These are phyloP conservation scores for Metschnikowia noctiluminum DNA, from an alignment of 805 yeast genomes.

Conservation along the genomic window DNA sequence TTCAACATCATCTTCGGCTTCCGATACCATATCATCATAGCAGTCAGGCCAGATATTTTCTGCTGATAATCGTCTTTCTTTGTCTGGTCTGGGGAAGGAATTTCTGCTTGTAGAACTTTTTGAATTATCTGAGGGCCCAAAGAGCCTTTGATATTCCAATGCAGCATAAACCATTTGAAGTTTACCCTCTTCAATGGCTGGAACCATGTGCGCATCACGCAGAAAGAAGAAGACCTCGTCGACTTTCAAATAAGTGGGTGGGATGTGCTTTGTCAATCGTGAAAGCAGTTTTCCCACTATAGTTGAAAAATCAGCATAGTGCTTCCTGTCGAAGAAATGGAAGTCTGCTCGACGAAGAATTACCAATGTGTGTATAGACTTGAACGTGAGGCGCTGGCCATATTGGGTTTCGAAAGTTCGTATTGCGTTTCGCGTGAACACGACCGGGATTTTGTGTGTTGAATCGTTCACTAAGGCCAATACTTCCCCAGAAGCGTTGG, in stretches of 20 bases:
- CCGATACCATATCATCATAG: slow-evolving; percentile 7
- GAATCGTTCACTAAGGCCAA: slow-evolving; percentile 33
- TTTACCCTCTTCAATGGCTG: slow-evolving; percentile 17
- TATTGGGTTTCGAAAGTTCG: slow-evolving; percentile 28
- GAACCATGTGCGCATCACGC: slow-evolving; percentile 28
- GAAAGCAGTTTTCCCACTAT: neutral
- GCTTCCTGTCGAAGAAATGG: slow-evolving; percentile 18
- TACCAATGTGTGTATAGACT: slow-evolving; percentile 26
- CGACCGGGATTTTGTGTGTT: slow-evolving; percentile 28
- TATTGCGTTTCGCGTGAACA: slow-evolving; percentile 27
- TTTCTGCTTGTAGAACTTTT: no score
- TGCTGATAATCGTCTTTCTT: no score
- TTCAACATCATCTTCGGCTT: slow-evolving; percentile 4
- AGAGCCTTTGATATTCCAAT: slow-evolving; percentile 9
- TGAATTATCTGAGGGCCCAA: neutral
- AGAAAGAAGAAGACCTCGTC: slow-evolving; percentile 29
- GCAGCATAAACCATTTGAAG: slow-evolving; percentile 26
- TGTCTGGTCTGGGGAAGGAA: no score
- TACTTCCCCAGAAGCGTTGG: slow-evolving; percentile 23
- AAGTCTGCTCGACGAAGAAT: slow-evolving; percentile 27
- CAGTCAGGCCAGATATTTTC: neutral
- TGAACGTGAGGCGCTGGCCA: slow-evolving; percentile 33
- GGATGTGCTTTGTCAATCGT: slow-evolving; percentile 1
- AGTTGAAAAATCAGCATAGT: neutral
- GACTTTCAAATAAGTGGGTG: slow-evolving; percentile 28